Percentiles rank a stretch among this genome's conserved stretches.
These are phyloP conservation scores for Begonia loranthoides DNA, from an alignment of 306 rosid species.

Conservation along the genomic window DNA sequence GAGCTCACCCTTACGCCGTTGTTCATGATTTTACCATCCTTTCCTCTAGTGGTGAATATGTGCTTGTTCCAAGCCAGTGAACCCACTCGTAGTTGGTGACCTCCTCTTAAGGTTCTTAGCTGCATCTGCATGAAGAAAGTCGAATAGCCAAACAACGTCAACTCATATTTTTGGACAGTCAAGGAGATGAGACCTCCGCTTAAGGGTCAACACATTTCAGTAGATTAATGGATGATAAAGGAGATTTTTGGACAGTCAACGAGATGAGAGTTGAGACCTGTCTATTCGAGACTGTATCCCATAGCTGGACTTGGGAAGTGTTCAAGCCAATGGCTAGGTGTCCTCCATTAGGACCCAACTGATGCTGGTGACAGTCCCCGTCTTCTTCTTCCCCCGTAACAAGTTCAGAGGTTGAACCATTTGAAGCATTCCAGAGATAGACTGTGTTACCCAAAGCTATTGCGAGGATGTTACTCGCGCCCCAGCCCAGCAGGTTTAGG, in stretches of 20 bases:
- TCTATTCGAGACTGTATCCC: slow-evolving; percentile 38
- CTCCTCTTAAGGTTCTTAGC: slow-evolving; percentile 42
- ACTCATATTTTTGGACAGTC: too few species aligned
- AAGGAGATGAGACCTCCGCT: too few species aligned
- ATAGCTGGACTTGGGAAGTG: slow-evolving; percentile 48
- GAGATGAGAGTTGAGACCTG: slow-evolving; percentile 3
- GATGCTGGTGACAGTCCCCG: slow-evolving; percentile 58
- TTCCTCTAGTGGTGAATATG: slow-evolving; percentile 62
- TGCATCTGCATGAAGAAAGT: slow-evolving; percentile 18
- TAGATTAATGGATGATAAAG: background rate
- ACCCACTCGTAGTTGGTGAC: slow-evolving; percentile 44
- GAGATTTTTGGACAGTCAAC: slow-evolving; percentile 15
- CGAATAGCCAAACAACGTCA: background rate
- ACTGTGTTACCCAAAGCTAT: slow-evolving; percentile 52
- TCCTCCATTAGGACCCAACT: slow-evolving; percentile 68
- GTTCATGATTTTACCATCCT: slow-evolving; percentile 53
- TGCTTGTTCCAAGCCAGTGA: slow-evolving; percentile 68
- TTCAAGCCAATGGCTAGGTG: slow-evolving; percentile 57
- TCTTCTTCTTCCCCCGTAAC: slow-evolving; percentile 47
- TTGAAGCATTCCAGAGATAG: slow-evolving; percentile 54
- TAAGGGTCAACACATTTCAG: background rate
- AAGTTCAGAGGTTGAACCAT: slow-evolving; percentile 50
- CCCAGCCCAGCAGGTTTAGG: slow-evolving; percentile 63
- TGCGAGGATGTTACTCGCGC: slow-evolving; percentile 38
- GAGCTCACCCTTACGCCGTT: slow-evolving; percentile 61